Evolutionary conservation across 352 stramenopile species (phyloP), one percentile per base, ranked within the genome.

Genomic region (Globisporangium heterothallicum): DNA sequence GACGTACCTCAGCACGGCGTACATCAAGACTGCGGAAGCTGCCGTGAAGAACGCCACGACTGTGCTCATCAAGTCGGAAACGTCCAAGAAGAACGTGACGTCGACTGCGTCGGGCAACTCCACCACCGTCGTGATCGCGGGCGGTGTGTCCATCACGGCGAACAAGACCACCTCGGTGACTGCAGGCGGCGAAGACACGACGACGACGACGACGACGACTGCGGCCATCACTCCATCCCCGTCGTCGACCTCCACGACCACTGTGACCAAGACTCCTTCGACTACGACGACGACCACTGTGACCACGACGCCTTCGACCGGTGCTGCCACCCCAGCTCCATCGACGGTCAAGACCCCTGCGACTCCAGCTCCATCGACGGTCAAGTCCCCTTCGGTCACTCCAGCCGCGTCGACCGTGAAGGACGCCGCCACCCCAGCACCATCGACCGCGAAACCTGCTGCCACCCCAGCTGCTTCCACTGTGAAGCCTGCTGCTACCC

Each of bases 1-100:
- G 8, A 55, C 64, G 56, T 71, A 66, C 55, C 55, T 68, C 27
- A 48, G 53, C 32, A 42, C 63, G n/a, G 41, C 53, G 29, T 74
- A 68, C 47, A 40, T 66, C 8, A 61, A 71, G 26, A 49, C 55
- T 7, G 53, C 62, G 21, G 60, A 66, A 29, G 44, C 45, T 6
- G 53, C 53, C 27, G 38, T 60, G 19, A 60, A 60, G 46, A 35
- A 36, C 21, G 53, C 53, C 19, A 53, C 35, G 13, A 30, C 53
- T 6, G 21, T 32, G 44, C 38, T 60, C 19, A 26, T 60, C 27
- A 55, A 49, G 24, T 16, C 36, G 9, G 25, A 36, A 30, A 22
- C 27, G 49, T 30, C 27, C 9, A 51, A 58, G 49, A 34, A 24
- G 49, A 57, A 51, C 34, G 41, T 26, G 14, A 56, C 35, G 24